phyloP scores from a whole-genome alignment of 768 basidiomycete genomes.

The Fibroporia radiculosa region DNA sequence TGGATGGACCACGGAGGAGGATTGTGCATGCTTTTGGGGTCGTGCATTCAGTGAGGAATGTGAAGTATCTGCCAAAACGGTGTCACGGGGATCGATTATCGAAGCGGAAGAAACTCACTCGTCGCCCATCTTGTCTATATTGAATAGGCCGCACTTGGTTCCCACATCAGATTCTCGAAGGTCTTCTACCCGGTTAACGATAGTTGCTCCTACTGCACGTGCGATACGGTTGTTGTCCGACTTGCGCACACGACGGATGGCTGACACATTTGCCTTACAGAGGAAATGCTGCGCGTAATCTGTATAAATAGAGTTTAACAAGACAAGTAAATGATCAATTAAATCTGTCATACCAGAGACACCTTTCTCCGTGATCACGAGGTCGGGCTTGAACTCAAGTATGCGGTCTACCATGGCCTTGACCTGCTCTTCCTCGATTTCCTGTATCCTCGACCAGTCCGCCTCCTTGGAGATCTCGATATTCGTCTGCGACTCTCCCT shows the following conservation, averaged over 20 bases:
- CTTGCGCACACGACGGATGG: conserved; percentile 94
- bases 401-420: conserved; percentile 78
- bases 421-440: conserved; percentile 97
- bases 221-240: conserved; percentile 99
- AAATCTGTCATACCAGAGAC: conserved; percentile 63
- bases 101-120: conserved; percentile 41
- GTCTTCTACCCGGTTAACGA: conserved; percentile 95
- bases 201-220: conserved; percentile 89
- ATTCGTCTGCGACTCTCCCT: conserved; percentile 97
- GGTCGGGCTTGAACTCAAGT: conserved; percentile 89
- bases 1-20: conserved; percentile 93
- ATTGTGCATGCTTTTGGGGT: conserved; percentile 96
- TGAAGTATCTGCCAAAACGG: conserved; percentile 66
- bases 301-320: too few relatives aligned
- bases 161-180: conserved; percentile 89
- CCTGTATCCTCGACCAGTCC: conserved; percentile 88
- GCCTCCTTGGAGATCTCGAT: conserved; percentile 94
- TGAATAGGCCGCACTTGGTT: conserved; percentile 90
- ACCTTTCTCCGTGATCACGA: conserved; percentile 97
- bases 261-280: conserved; percentile 81
- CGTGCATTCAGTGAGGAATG: conserved; percentile 89
- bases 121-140: conserved; percentile 95
- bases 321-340: not conserved
- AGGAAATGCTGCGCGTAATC: conserved; percentile 93
- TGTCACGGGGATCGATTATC: too few relatives aligned